Evolutionary conservation across 495 filamentous ascomycete species (phyloP).

Genomic region (Penicillium chermesinum): DNA sequence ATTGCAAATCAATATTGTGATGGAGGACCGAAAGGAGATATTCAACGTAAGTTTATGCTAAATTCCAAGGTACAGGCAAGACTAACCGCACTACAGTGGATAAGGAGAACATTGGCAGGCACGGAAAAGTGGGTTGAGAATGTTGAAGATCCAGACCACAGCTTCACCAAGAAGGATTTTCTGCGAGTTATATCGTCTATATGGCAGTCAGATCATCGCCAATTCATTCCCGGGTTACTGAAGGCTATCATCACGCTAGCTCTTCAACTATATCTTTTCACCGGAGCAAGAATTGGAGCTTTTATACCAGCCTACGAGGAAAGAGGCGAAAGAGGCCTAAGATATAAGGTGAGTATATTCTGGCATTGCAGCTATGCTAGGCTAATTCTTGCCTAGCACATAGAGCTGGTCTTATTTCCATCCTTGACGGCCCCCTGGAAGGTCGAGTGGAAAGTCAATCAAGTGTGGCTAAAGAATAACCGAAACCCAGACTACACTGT

Average conservation of each 20-base stretch:
- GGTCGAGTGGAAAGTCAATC: constrained; percentile 13
- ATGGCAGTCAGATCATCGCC: constrained; percentile 11
- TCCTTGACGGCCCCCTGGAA: constrained; percentile 9
- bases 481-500: constrained; percentile 15
- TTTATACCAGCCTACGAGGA: constrained; percentile 15
- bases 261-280: constrained; percentile 22
- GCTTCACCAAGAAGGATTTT: constrained; percentile 20
- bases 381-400: constrained; percentile 7
- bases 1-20: constrained; percentile 9
- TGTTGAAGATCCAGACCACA: constrained; percentile 12
- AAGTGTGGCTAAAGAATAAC: constrained; percentile 13
- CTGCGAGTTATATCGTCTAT: constrained; percentile 12
- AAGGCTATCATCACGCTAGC: constrained; percentile 17
- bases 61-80: neutral
- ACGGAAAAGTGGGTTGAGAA: constrained; percentile 11
- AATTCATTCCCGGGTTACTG: constrained; percentile 14
- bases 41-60: constrained; percentile 6
- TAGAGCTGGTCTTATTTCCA: constrained; percentile 11
- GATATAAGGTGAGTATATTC: constrained; percentile 9
- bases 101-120: constrained; percentile 15
- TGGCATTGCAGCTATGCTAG: neutral
- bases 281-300: constrained; percentile 19
- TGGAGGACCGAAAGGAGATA: constrained; percentile 14
- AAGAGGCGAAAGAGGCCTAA: constrained; percentile 11
- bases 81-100: constrained; percentile 13